A percentile compares a stretch with the other conserved stretches of the same genome.
Evolutionary conservation across 1,139 yeast genomes (phyloP).

Genomic region (Suhomyces anneliseae): DNA sequence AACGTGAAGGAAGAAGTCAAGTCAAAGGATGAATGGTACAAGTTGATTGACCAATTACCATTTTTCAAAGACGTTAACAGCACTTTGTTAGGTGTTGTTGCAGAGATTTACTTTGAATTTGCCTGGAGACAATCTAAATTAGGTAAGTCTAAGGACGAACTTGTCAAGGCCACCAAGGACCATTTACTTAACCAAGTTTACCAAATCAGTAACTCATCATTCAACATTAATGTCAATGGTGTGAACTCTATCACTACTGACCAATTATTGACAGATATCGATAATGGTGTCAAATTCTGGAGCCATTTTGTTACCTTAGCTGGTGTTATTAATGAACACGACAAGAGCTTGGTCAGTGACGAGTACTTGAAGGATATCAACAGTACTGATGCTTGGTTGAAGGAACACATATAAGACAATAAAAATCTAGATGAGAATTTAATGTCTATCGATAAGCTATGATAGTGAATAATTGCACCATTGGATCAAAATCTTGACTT

Average conservation of each 20-base stretch:
- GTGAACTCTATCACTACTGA: conserved; percentile 38
- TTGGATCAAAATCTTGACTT: too few relatives aligned
- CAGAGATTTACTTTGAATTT: conserved; percentile 44
- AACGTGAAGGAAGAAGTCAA: conserved; percentile 36
- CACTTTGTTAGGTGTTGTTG: conserved; percentile 45
- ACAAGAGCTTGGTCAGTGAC: conserved; percentile 34
- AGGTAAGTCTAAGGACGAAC: conserved; percentile 28
- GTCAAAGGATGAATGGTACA: conserved; percentile 55
- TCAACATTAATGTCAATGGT: conserved; percentile 46
- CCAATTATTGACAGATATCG: conserved; percentile 44
- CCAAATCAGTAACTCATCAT: conserved; percentile 40
- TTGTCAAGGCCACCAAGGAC: conserved; percentile 31
- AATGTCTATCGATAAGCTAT: background rate
- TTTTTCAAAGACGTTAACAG: conserved; percentile 51
- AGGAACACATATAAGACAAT: conserved; percentile 19
- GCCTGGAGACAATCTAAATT: conserved; percentile 32
- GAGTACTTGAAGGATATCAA: conserved; percentile 33
- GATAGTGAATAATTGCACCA: too few relatives aligned
- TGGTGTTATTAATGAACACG: conserved; percentile 34
- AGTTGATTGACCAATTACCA: conserved; percentile 59
- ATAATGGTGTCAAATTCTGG: conserved; percentile 42
- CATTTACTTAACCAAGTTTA: conserved; percentile 40
- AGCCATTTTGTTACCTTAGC: conserved; percentile 41
- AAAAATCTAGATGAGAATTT: background rate
- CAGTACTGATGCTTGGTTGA: conserved; percentile 47